Percentiles rank a stretch among this genome's conserved stretches.
Conservation (phyloP, 805 yeast species). For the Candida glaebosa region DNA sequence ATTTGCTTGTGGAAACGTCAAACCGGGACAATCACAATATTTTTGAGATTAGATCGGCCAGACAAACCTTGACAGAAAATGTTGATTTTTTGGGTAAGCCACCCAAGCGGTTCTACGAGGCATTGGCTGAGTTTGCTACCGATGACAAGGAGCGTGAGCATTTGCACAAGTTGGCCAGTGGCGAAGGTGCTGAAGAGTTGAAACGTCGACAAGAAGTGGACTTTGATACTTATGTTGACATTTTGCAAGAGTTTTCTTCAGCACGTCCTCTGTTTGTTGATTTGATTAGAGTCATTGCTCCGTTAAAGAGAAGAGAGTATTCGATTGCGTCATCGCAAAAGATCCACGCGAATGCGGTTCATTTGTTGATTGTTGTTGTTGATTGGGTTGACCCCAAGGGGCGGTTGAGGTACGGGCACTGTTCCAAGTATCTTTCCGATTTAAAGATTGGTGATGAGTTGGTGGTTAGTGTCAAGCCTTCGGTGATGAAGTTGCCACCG, state of each 20-base stretch:
- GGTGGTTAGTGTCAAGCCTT: conserved; percentile 92
- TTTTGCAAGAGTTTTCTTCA: conserved; percentile 72
- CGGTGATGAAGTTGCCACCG: conserved; percentile 95
- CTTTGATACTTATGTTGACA: conserved; percentile 75
- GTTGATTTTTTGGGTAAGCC: conserved; percentile 93
- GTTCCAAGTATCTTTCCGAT: conserved; percentile 86
- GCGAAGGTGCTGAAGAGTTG: conserved; percentile 81
- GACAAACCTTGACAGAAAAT: conserved; percentile 76
- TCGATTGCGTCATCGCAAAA: conserved; percentile 96
- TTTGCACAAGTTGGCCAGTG: conserved; percentile 61
- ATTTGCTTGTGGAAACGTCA: conserved; percentile 67
- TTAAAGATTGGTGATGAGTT: conserved; percentile 77
- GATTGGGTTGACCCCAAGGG: conserved; percentile 91
- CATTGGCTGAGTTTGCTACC: conserved; percentile 67
- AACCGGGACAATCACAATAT: conserved; percentile 56
- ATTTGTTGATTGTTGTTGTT: conserved; percentile 88
- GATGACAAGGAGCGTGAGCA: conserved; percentile 63
- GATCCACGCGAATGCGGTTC: conserved; percentile 87
- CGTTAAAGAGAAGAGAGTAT: conserved; percentile 94
- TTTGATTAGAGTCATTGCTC: conserved; percentile 69
- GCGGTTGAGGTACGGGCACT: conserved; percentile 86
- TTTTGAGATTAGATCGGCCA: conserved; percentile 74
- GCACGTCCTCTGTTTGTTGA: conserved; percentile 76
- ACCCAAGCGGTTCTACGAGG: conserved; percentile 89
- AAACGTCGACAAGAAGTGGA: conserved; percentile 84